Evolutionary conservation across 305 asterid species (phyloP), one percentile per base, ranked within the genome.

Genomic region (Solanum hybrid): DNA sequence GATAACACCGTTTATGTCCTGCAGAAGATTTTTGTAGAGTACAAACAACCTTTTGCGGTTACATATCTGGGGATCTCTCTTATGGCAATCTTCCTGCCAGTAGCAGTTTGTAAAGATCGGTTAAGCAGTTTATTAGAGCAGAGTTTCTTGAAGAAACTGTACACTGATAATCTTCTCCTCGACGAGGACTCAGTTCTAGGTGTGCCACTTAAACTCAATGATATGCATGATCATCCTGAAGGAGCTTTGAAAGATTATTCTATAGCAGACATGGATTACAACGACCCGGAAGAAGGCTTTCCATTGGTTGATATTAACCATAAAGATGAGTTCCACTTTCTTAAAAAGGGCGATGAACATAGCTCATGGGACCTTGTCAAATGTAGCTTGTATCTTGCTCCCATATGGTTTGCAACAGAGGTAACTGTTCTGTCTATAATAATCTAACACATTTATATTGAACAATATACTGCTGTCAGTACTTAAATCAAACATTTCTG

Each of bases 51-150:
- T 32, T 96, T 96, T 88, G 97, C 94, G 20, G 91, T 96, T 37
- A 96, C 98, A 56, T 96, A 94, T 91, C 90, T 94, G 64, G 95
- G 98, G 93, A 94, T 95, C 87, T 96, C 98, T 88, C 92, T 95
- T 26, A 95, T 95, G 98, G 96, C 90, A 90, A 93, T 95, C 79
- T 95, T 73, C 89, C 93, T 96, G 36, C 98, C 98, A 8, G 89
- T 96, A 91, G 93, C 98, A 27, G 40, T 91, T 75, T 88, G 92
- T 86, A 92, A 94, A 91, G 98, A 96, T 90, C 93, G 91, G 91
- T 81, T 96, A 20, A 90, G 86, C 92, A 88, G 90, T 32, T 51
- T 91, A 36, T 26, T 93, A 64, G 86, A 88, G 73, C 90, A 86
- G 76, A 91, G 88, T 79, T 92, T 92, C 91, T 46, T 90, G 77